Base-by-base conservation (phyloP, 1,284 basidiomycete species). In the Fistulina hepatica region DNA sequence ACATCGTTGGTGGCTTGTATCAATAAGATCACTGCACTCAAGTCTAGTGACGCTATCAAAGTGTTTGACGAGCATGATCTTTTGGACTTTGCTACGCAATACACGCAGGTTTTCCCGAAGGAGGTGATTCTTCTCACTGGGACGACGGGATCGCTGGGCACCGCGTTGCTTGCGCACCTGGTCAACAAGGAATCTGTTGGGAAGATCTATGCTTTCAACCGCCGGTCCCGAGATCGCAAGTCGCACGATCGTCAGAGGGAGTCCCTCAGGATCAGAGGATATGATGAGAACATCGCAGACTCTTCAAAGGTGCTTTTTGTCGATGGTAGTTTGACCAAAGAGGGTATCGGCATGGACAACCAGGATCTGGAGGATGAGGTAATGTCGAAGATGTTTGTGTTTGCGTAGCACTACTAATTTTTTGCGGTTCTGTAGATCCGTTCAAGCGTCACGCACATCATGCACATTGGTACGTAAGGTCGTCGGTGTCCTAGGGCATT, bases 81-180 rank as follows among this genome's bases (percentile, higher is more conserved):
- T n/a, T n/a, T n/a, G n/a, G 25, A 12, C 33, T n/a, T 23, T 20
- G 7, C n/a, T 16, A 5, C 17, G 30, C 12, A 28, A 23, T 13
- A 21, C 24, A 6, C 40, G 39, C 15, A 32, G 42, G 20, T 43
- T 19, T 44, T 8, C 21, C 23, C 13, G 44, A 43, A n/a, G 12
- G 24, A 8, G n/a, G 47, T 48, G 15, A 54, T 59, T 13, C 45
- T 61, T 4, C 37, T 62, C 9, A 63, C 62, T 3, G 62, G 61
- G 2, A 52, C 55, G 5, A 59, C 58, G 1, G 60, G 58, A 8
- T 52, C 49, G n/a, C 48, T 63, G 6, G 60, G 60, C 2, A 56
- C 58, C 6, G 52, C 56, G 23, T 36, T 58, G 6, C 45, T 57
- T 11, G 52, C 48, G 20, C 34, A 42, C 21, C 41, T 59, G 2